phyloP scores from a whole-genome alignment of 2,329 filamentous ascomycete genomes.

The Apiospora koreana region DNA sequence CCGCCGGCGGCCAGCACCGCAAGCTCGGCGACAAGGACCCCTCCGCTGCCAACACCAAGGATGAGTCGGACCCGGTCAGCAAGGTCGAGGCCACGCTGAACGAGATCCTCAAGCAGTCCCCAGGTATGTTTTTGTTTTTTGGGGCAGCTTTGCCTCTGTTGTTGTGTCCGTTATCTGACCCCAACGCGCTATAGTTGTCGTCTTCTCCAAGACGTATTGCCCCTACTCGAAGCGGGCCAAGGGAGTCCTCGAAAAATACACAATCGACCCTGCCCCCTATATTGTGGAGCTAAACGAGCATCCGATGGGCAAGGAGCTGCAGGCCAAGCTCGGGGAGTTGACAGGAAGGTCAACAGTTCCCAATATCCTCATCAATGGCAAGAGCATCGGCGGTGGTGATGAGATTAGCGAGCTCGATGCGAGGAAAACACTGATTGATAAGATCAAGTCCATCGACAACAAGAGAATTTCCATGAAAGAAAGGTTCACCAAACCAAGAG shows the following conservation, averaged over 20 bases:
- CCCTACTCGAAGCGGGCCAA: conserved; percentile 86
- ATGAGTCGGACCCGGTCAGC: conserved; percentile 59
- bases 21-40: conserved; percentile 39
- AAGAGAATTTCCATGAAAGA: conserved; percentile 11
- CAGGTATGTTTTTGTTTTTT: conserved; percentile 58
- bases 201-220: conserved; percentile 96
- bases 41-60: conserved; percentile 43
- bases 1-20: conserved; percentile 52
- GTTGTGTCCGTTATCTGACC: no score
- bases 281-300: conserved; percentile 91
- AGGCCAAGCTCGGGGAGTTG: conserved; percentile 68
- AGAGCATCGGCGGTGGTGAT: conserved; percentile 88
- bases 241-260: conserved; percentile 78
- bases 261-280: conserved; percentile 77
- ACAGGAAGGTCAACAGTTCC: conserved; percentile 87
- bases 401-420: conserved; percentile 75
- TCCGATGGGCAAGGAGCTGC: conserved; percentile 70
- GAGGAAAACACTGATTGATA: conserved; percentile 67
- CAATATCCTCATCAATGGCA: conserved; percentile 85
- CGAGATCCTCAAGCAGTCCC: conserved; percentile 78
- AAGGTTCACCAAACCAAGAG: not conserved
- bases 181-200: conserved; percentile 65
- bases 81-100: conserved; percentile 73
- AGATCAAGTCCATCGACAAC: conserved; percentile 72
- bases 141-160: no score